Conservation (phyloP, 306 rosid species). For the Hylodesmum podocarpum region DNA sequence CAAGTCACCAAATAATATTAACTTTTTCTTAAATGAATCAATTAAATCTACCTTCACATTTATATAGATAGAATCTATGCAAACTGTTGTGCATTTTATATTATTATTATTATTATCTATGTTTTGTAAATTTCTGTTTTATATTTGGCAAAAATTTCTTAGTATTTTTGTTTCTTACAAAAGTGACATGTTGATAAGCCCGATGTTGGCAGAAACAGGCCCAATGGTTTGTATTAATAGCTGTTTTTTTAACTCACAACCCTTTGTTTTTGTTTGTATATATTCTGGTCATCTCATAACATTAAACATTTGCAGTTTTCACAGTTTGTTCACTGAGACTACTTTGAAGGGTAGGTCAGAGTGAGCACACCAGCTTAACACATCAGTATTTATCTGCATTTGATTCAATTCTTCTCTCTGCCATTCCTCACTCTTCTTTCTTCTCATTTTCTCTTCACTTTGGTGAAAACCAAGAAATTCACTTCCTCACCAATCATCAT, state of each 20-base stretch:
- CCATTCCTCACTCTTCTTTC: not conserved
- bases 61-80: not conserved
- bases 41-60: not conserved
- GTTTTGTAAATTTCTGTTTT: not conserved
- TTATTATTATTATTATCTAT: too few species aligned
- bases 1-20: not conserved
- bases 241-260: not conserved
- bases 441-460: not conserved
- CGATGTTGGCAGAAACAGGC: slow-evolving; percentile 36
- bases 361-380: slow-evolving; percentile 1
- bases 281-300: slow-evolving; percentile 31
- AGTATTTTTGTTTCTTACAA: not conserved
- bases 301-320: slow-evolving; percentile 11
- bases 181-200: slow-evolving; percentile 32
- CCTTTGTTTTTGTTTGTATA: not conserved
- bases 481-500: not conserved
- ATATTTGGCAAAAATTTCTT: not conserved
- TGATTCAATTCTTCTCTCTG: not conserved
- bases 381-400: not conserved
- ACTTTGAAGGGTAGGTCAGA: slow-evolving; percentile 11
- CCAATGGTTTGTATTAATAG: slow-evolving; percentile 19
- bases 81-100: not conserved
- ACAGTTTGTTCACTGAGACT: not conserved
- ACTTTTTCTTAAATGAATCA: not conserved
- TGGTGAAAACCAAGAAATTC: not conserved